Percentiles rank a stretch among this genome's conserved stretches.
These are phyloP conservation scores for Aleurites moluccanus DNA, from an alignment of 441 rosid genomes.

Conservation along the genomic window DNA sequence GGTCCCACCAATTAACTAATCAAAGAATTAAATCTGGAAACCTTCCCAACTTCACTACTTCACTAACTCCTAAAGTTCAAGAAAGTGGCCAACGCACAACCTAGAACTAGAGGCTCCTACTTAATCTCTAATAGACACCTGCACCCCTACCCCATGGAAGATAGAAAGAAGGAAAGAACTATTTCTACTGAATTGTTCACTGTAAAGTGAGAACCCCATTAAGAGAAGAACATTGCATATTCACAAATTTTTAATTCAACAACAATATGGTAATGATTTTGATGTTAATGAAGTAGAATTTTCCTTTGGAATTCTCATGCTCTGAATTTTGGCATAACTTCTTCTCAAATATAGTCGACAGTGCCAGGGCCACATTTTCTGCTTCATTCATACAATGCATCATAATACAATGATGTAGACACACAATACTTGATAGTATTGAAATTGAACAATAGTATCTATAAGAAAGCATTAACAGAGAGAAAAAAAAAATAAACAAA, in stretches of 20 bases:
- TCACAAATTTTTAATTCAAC: not conserved
- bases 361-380: too few relatives aligned
- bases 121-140: slow-evolving; percentile 1
- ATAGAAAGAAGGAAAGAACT: not conserved
- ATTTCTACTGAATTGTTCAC: not conserved
- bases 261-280: not conserved
- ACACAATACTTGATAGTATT: not conserved
- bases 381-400: not conserved
- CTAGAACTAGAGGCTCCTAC: not conserved
- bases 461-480: not conserved
- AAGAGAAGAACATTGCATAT: not conserved
- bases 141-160: not conserved
- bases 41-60: slow-evolving; percentile 10
- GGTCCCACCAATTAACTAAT: not conserved
- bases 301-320: not conserved
- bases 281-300: not conserved
- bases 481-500: not conserved
- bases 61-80: slow-evolving; percentile 10
- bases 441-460: slow-evolving; percentile 13
- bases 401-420: not conserved
- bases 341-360: not conserved
- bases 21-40: not conserved
- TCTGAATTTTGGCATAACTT: not conserved
- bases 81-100: not conserved
- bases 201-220: not conserved